Evolutionary conservation across 345 rosid genomes (phyloP), one percentile per base, ranked within the genome.

Genomic region (Isatis tinctoria): DNA sequence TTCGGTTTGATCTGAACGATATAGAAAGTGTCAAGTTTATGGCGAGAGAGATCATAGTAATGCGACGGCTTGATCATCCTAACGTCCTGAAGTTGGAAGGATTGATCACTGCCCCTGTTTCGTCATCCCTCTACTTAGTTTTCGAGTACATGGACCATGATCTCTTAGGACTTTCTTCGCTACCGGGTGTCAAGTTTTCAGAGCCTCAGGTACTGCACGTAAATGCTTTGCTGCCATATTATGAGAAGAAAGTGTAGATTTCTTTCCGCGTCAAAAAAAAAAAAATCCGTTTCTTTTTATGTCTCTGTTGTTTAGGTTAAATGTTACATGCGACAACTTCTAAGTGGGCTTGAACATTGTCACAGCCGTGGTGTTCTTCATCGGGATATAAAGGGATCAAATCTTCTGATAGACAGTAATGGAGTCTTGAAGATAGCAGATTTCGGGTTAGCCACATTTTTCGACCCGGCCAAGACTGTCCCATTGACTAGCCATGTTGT

Each of bases 91-190:
- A 91, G 60, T 39, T 94, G 60, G 89, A 95, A 74, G 97, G 97
- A 44, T 73, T 95, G 78, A 90, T 95, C 78, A 85, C 99, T 65
- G 90, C 99, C 14, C 80, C 75, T 45, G 68, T 75, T 36, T 85
- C 97, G 9, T 85, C 88, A 20, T 85, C 88, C 71, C 83, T 95
- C 79, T 92, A 88, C 83, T 96, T 95, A 74, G 85, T 95, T 74
- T 90, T 95, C 12, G 96, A 95, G 75, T 95, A 92, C 73, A 95
- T 95, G 99, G 99, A 95, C 64, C 99, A 95, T 73, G 99, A 95
- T 80, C 96, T 95, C 59, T 84, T 91, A 30, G 99, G 99, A 65
- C 88, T 95, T 75, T 81, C 88, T 51, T 83, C 99, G 0, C 78
- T 90, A 71, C 96, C 99, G 6, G 88, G 93, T 20, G 52, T 78